A percentile compares a stretch with the other conserved stretches of the same genome.
phyloP scores from a whole-genome alignment of 345 rosid genomes.

The Excoecaria agallocha region DNA sequence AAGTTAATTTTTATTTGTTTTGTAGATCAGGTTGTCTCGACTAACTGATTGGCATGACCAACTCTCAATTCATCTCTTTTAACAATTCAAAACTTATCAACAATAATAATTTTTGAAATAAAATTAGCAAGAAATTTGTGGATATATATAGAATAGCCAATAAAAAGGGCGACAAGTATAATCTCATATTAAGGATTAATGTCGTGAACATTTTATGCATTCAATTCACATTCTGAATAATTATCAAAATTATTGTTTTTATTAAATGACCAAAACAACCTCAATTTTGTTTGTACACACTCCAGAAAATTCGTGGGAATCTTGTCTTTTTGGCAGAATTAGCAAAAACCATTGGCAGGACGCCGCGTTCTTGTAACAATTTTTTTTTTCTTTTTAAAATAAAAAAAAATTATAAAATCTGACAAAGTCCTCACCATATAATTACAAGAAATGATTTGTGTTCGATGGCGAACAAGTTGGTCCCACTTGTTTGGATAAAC shows the following conservation, averaged over 20 bases:
- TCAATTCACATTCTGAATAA: not conserved
- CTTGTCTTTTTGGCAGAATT: not conserved
- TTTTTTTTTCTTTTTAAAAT: not conserved
- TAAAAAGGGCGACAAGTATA: too few relatives aligned
- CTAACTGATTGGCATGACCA: too few relatives aligned
- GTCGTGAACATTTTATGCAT: not conserved
- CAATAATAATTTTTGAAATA: too few relatives aligned
- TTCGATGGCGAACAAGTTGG: conserved; percentile 17
- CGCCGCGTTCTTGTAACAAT: conserved; percentile 38
- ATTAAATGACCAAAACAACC: conserved; percentile 9
- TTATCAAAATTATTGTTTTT: not conserved
- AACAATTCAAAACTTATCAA: too few relatives aligned
- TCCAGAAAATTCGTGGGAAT: not conserved
- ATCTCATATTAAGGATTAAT: too few relatives aligned
- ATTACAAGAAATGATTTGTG: not conserved
- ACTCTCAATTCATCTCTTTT: too few relatives aligned
- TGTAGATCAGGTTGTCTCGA: too few relatives aligned
- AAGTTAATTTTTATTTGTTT: too few relatives aligned
- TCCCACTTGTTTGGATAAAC: conserved; percentile 29
- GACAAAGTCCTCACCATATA: not conserved
- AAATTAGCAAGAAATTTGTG: too few relatives aligned
- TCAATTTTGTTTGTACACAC: not conserved
- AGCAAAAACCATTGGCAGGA: conserved; percentile 34
- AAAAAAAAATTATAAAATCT: not conserved
- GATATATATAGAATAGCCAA: too few relatives aligned